Base-by-base conservation (phyloP, 2,329 filamentous ascomycete species). In the Fusarium concolor region DNA sequence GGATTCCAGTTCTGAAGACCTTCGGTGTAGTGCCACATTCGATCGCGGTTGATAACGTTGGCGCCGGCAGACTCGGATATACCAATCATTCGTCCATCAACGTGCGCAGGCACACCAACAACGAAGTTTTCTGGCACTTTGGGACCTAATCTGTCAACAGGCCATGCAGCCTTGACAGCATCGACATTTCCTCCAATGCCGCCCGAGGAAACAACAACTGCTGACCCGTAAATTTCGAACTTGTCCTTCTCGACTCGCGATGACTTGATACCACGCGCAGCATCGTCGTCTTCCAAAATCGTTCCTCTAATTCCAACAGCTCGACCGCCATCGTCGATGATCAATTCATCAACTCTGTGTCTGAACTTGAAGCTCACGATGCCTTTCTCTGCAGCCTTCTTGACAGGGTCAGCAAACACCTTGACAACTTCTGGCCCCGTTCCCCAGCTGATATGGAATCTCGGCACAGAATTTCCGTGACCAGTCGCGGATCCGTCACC, bases 21-120 rank as follows among this genome's bases (percentile, higher is more conserved):
- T 70, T 90, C 87, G 12, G 86, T 89, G 72, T 90, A 90, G 74
- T 89, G 87, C 87, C 87, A 90, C 87, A 89, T 89, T 42, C 87
- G 79, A 71, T 89, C 87, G 47, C 84, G 81, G 76, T 90, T 89
- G 78, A 89, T 81, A 61, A 89, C 71, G 58, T 82, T 79, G 2
- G 85, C 87, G 10, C 87, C 87, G 2, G 79, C 81, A 1, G 71
- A 53, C 73, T 87, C 82, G 3, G 86, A 76, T 50, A 89, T 88
- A 35, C 78, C 83, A 43, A 90, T 83, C 86, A 89, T 89, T 52
- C 86, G 83, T 3, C 87, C 87, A 66, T 90, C 87, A n/a, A 90
- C 87, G 66, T 89, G 86, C 0, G 85, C 86, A 0, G 87, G 87
- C 4, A 90, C 87, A 10, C 87, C 87, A 15, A 88, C 74, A 41